These are phyloP conservation scores for Aspergillus ibericus DNA, from an alignment of 2,329 filamentous ascomycete genomes.

Conservation along the genomic window DNA sequence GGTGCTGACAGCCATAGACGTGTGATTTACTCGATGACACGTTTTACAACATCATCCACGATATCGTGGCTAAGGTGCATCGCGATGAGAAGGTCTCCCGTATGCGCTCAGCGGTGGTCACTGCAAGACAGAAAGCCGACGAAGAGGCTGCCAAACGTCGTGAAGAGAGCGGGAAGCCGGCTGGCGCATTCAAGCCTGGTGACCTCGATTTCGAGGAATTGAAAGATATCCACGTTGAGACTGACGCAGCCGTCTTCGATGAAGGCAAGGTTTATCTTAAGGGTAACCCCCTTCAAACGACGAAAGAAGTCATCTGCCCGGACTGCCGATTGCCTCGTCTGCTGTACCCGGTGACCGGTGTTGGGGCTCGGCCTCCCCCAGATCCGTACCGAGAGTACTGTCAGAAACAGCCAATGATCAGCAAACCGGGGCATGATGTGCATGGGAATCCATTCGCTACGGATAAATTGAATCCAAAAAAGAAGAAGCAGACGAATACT, in stretches of 20 bases:
- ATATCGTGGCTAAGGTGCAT: constrained; percentile 59
- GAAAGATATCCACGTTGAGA: constrained; percentile 45
- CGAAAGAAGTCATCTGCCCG: constrained; percentile 60
- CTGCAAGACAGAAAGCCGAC: constrained; percentile 46
- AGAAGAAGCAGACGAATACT: constrained; percentile 36
- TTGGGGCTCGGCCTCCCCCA: constrained; percentile 49
- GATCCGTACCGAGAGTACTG: constrained; percentile 59
- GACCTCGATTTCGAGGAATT: constrained; percentile 38
- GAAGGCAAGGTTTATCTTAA: constrained; percentile 55
- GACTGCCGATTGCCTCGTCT: constrained; percentile 61
- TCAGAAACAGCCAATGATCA: constrained; percentile 59
- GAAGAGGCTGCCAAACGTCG: constrained; percentile 35
- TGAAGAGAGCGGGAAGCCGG: constrained; percentile 34
- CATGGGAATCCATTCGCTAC: constrained; percentile 55
- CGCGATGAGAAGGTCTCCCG: constrained; percentile 61
- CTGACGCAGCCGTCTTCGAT: constrained; percentile 54
- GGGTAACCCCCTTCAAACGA: constrained; percentile 59
- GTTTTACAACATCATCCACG: constrained; percentile 61
- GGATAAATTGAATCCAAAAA: constrained; percentile 49
- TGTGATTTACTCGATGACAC: constrained; percentile 57
- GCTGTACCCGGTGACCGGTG: constrained; percentile 56
- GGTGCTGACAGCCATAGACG: constrained; percentile 31
- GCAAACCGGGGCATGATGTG: constrained; percentile 60
- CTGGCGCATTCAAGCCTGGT: constrained; percentile 33
- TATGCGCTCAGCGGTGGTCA: constrained; percentile 53